A percentile compares a stretch with the other conserved stretches of the same genome.
phyloP scores from a whole-genome alignment of 78 protist species.

The Dictyostelium brefeldianum region DNA sequence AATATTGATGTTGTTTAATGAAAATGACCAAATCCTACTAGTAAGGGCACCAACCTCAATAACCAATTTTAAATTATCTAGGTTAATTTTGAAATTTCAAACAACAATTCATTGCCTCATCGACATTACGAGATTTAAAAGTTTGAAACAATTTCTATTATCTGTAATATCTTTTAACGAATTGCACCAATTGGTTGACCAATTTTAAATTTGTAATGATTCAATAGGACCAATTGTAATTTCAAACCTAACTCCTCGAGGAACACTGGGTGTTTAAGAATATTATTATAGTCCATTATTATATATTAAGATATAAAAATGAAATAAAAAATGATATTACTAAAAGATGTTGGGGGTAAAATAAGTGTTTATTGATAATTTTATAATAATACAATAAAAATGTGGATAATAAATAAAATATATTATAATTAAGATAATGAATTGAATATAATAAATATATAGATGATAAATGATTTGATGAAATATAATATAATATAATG shows the following conservation, averaged over 20 bases:
- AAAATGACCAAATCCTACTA: slow-evolving; percentile 34
- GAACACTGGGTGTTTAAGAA: too few relatives aligned
- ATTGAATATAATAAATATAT: too few relatives aligned
- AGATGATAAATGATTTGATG: too few relatives aligned
- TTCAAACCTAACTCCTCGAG: slow-evolving; percentile 66
- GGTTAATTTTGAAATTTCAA: slow-evolving; percentile 64
- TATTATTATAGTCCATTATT: too few relatives aligned
- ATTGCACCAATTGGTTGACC: slow-evolving; percentile 64
- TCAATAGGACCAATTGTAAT: slow-evolving; percentile 26
- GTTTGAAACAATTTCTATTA: slow-evolving; percentile 17
- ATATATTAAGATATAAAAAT: too few relatives aligned
- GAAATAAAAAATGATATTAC: too few relatives aligned
- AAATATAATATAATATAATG: too few relatives aligned
- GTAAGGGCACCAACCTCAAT: slow-evolving; percentile 61
- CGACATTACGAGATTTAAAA: slow-evolving; percentile 66
- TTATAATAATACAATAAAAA: too few relatives aligned
- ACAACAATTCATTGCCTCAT: slow-evolving; percentile 58
- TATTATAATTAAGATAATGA: too few relatives aligned
- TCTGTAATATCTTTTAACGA: slow-evolving; percentile 27
- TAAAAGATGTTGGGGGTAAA: too few relatives aligned
- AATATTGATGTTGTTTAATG: slow-evolving; percentile 62
- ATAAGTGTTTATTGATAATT: too few relatives aligned
- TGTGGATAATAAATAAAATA: too few relatives aligned
- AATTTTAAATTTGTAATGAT: slow-evolving; percentile 75
- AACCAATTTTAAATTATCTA: slow-evolving; percentile 56